Conservation (phyloP, 495 filamentous ascomycete species). For the Podospora bellae-mahoneyi region DNA sequence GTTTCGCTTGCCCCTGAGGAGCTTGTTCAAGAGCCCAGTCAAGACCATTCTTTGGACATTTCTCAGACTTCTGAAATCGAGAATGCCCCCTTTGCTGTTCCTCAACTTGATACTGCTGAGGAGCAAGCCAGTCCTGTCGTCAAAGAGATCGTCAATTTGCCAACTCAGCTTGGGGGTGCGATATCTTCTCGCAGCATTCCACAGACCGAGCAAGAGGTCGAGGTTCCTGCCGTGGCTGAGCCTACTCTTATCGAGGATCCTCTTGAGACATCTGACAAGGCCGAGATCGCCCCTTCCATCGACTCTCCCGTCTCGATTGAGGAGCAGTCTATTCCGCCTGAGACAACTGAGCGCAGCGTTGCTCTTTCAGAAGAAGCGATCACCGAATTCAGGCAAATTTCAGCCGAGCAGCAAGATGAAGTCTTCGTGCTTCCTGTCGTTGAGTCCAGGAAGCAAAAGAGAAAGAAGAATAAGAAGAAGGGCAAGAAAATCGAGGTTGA, state of each 20-base stretch:
- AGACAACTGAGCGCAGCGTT: background rate
- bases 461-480: slow-evolving; percentile 29
- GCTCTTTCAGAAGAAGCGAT: background rate
- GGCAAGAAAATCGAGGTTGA: slow-evolving; percentile 23
- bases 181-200: background rate
- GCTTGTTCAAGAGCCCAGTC: background rate
- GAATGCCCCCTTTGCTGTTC: background rate
- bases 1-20: background rate
- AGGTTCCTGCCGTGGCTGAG: background rate
- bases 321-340: background rate
- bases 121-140: background rate
- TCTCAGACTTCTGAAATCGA: background rate
- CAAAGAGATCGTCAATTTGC: background rate
- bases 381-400: slow-evolving; percentile 9
- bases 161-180: background rate
- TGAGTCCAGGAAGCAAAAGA: slow-evolving; percentile 23
- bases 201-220: background rate
- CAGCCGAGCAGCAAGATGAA: slow-evolving; percentile 7
- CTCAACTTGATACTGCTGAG: background rate
- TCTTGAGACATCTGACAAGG: slow-evolving; percentile 5
- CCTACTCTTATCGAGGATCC: background rate
- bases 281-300: background rate
- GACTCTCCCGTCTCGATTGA: background rate
- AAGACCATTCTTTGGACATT: background rate
- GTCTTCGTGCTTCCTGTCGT: slow-evolving; percentile 11